Evolutionary conservation across 495 filamentous ascomycete species (phyloP).

Genomic region (Tuber calosporum): DNA sequence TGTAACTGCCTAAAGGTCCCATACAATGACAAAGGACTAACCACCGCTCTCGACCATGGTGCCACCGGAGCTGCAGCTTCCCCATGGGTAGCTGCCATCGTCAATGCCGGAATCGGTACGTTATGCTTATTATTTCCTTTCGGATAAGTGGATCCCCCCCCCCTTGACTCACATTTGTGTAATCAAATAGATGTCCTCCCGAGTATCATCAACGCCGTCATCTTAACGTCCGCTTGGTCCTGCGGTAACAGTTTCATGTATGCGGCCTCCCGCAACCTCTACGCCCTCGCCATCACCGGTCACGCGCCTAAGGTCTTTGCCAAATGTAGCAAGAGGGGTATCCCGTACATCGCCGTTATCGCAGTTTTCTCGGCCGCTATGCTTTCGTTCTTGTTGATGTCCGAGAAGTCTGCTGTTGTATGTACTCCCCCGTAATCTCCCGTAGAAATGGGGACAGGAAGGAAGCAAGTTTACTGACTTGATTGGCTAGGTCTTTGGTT

Average conservation of each 20-base stretch:
- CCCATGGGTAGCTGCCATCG: constrained; percentile 56
- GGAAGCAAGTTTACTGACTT: neutral
- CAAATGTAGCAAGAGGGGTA: constrained; percentile 54
- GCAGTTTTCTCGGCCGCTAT: constrained; percentile 29
- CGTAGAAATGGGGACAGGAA: neutral
- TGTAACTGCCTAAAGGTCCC: constrained; percentile 39
- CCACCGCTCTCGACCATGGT: constrained; percentile 41
- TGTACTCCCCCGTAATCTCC: neutral
- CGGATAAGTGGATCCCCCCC: neutral
- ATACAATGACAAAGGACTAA: constrained; percentile 51
- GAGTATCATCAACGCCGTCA: constrained; percentile 60
- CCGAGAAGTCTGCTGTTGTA: constrained; percentile 33
- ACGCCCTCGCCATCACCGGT: constrained; percentile 52
- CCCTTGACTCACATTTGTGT: neutral
- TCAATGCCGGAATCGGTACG: constrained; percentile 47
- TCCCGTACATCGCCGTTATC: constrained; percentile 48
- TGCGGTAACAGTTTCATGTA: constrained; percentile 58
- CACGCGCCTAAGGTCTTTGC: constrained; percentile 55
- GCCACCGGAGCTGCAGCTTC: constrained; percentile 52
- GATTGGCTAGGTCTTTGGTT: constrained; percentile 29
- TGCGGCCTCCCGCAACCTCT: constrained; percentile 51
- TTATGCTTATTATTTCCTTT: neutral
- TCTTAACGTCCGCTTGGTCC: constrained; percentile 65
- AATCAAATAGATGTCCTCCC: constrained; percentile 47
- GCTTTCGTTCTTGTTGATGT: constrained; percentile 34